These are phyloP conservation scores for Craterostigma plantagineum DNA, from an alignment of 257 asterid species.

Conservation along the genomic window DNA sequence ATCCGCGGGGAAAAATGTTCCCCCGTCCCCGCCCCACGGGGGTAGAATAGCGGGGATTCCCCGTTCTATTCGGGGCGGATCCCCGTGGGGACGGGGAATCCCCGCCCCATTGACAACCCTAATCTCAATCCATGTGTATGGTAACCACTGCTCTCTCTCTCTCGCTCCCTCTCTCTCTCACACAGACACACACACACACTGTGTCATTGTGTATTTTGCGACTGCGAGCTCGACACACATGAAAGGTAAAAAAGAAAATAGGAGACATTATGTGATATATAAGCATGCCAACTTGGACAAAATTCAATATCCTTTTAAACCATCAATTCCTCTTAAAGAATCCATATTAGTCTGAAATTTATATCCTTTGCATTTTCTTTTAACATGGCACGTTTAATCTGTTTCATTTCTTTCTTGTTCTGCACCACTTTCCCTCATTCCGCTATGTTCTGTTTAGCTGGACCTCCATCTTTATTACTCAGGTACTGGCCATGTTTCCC, in stretches of 20 bases:
- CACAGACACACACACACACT: neutral
- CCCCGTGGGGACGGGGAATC: no score
- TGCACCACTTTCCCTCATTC: constrained; percentile 1
- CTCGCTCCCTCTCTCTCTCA: constrained; percentile 7
- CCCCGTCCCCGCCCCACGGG: no score
- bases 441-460: neutral
- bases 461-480: constrained; percentile 11
- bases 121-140: constrained; percentile 75
- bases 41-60: no score
- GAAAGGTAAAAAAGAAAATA: no score
- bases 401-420: constrained; percentile 2
- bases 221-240: no score
- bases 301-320: no score
- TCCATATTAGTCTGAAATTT: neutral
- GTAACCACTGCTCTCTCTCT: constrained; percentile 22
- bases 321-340: no score
- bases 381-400: neutral
- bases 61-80: no score
- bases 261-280: no score
- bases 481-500: constrained; percentile 77
- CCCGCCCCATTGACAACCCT: no score
- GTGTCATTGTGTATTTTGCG: constrained; percentile 6
- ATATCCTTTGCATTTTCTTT: neutral
- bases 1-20: no score
- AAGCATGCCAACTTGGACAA: no score